Evolutionary conservation across 495 filamentous ascomycete genomes (phyloP), one percentile per base, ranked within the genome.

Genomic region (Tuber aestivum): DNA sequence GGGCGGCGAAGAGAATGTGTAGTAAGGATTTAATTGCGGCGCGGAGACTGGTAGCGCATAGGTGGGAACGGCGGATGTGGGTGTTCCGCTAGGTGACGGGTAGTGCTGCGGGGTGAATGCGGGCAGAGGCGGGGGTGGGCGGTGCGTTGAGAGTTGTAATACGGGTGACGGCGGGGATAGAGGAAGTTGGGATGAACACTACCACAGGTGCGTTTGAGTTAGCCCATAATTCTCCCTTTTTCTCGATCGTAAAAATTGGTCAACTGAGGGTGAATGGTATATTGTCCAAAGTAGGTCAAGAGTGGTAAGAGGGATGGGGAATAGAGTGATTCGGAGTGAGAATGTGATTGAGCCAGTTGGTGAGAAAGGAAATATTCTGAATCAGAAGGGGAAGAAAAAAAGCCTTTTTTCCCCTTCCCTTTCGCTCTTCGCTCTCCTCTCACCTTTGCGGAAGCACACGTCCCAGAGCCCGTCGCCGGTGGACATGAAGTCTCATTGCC

Each of bases 1-100:
- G 35, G 32, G 56, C 56, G 14, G 56, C 12, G 56, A 65, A 65
- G 56, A 65, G 32, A 65, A 35, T 65, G 56, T 18, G 56, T 14
- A 65, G 56, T 65, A 65, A 32, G 56, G 32, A 14, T 35, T 35
- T 18, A 65, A 35, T 27, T 35, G 56, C 2, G 56, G 14, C 32
- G 56, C 12, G 27, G 56, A 65, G 27, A 65, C 56, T 20, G 56
- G 56, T 7, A 65, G 56, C 35, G 56, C 27, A 14, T 65, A 65
- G 56, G 56, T 65, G 56, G 56, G 27, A 35, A 65, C 56, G 14
- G 32, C 27, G 20, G 56, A 65, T 65, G 56, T 65, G 20, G 56
- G 56, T 65, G 56, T 65, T 65, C 56, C 56, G 56, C 56, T 65
- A 65, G 56, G 56, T 65, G 56, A 65, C 3, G 56, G 56, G 56